Conservation (phyloP, 2,329 filamentous ascomycete species). For the Huntiella abstrusa region DNA sequence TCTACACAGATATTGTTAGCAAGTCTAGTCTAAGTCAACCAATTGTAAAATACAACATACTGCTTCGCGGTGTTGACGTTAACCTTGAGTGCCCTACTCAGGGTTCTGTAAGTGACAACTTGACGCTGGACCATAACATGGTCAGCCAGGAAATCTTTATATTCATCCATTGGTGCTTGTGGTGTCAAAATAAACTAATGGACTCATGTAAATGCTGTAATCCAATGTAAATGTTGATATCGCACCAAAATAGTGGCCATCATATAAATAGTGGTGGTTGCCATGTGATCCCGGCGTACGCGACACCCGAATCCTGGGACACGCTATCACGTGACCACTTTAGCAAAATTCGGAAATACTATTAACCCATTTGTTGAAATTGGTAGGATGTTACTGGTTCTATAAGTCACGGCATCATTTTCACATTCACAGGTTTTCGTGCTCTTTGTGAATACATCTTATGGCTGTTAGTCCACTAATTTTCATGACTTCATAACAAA, state of each 20-base stretch:
- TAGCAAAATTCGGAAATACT: conserved; percentile 1
- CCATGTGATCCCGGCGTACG: too few species aligned
- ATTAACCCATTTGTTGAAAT: too few species aligned
- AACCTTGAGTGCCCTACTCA: conserved; percentile 67
- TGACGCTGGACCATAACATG: conserved; percentile 59
- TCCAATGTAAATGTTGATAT: too few species aligned
- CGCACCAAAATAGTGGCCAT: too few species aligned
- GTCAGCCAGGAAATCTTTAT: conserved; percentile 54
- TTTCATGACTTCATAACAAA: background rate
- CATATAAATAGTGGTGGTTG: too few species aligned
- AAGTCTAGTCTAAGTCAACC: background rate
- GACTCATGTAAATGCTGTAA: too few species aligned
- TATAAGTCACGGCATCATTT: too few species aligned
- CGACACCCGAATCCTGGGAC: background rate
- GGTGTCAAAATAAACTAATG: too few species aligned
- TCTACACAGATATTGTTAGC: conserved; percentile 24
- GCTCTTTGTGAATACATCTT: too few species aligned
- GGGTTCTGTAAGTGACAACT: conserved; percentile 65
- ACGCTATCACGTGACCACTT: conserved; percentile 9
- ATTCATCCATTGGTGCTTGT: conserved; percentile 32
- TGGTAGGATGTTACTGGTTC: too few species aligned
- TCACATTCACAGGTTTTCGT: too few species aligned
- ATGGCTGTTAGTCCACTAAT: too few species aligned
- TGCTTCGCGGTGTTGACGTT: conserved; percentile 80
- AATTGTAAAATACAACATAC: conserved; percentile 27